Percentiles rank a stretch among this genome's conserved stretches.
Conservation (phyloP, 345 rosid genomes). For the Eucalyptus sp. region DNA sequence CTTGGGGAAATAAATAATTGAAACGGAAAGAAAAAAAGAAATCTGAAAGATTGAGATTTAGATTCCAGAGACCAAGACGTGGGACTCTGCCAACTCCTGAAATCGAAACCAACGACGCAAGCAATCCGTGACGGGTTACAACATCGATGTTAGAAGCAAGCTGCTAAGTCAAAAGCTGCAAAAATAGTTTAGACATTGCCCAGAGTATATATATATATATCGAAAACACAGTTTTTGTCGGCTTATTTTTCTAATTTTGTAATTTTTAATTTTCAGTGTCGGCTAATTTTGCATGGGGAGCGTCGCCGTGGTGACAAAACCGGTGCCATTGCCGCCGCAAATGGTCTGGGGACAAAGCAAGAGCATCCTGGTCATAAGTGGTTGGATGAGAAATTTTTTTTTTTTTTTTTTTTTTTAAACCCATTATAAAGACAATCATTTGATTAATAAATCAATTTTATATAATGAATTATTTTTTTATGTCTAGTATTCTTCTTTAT, state of each 20-base stretch:
- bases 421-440: neutral
- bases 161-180: neutral
- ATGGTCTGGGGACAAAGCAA: neutral
- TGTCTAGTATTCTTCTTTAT: neutral
- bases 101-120: neutral
- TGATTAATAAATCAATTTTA: neutral
- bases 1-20: neutral
- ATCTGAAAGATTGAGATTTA: neutral
- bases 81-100: neutral
- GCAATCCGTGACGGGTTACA: neutral
- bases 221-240: neutral
- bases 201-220: neutral
- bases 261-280: neutral
- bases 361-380: neutral
- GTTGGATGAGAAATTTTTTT: neutral
- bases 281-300: neutral
- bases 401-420: neutral
- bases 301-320: neutral
- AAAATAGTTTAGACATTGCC: neutral
- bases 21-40: neutral
- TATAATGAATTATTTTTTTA: neutral
- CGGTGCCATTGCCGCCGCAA: neutral
- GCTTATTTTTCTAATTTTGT: neutral
- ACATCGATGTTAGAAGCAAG: neutral
- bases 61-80: neutral